phyloP scores from a whole-genome alignment of 176 grass and related monocot species.

The Phyllostachys edulis region DNA sequence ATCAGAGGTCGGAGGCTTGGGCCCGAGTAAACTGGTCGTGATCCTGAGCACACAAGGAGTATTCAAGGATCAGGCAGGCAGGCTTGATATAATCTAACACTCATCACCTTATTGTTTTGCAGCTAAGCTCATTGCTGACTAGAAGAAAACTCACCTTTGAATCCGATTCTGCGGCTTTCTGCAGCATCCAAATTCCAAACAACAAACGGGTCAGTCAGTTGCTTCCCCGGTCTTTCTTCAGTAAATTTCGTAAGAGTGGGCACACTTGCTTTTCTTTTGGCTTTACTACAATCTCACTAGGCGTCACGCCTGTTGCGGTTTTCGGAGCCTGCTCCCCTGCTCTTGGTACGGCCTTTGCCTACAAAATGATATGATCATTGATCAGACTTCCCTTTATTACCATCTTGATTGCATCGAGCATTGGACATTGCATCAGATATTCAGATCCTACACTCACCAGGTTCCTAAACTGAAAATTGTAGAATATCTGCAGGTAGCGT shows the following conservation, averaged over 20 bases:
- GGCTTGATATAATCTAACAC: background rate
- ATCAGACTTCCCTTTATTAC: no score
- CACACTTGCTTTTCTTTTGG: conserved; percentile 64
- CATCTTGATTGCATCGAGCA: no score
- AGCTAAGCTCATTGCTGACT: background rate
- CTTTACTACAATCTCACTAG: background rate
- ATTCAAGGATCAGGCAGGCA: background rate
- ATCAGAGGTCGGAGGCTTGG: background rate
- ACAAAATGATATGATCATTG: no score
- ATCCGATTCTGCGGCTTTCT: conserved; percentile 46
- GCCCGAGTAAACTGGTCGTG: background rate
- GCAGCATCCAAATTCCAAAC: conserved; percentile 7
- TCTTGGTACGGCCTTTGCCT: conserved; percentile 35
- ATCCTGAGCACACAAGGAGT: conserved; percentile 2
- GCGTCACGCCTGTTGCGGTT: background rate
- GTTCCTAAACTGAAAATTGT: conserved; percentile 78
- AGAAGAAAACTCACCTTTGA: conserved; percentile 43
- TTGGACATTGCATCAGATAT: no score
- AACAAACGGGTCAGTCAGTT: conserved; percentile 45
- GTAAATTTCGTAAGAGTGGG: conserved; percentile 54
- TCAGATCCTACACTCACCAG: conserved; percentile 44
- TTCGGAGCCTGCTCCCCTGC: conserved; percentile 20
- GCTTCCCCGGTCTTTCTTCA: conserved; percentile 40
- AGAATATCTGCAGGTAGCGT: conserved; percentile 72
- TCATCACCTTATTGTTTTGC: background rate